Conservation (phyloP, 2,329 filamentous ascomycete genomes). For the Rhynchosporium agropyri region DNA sequence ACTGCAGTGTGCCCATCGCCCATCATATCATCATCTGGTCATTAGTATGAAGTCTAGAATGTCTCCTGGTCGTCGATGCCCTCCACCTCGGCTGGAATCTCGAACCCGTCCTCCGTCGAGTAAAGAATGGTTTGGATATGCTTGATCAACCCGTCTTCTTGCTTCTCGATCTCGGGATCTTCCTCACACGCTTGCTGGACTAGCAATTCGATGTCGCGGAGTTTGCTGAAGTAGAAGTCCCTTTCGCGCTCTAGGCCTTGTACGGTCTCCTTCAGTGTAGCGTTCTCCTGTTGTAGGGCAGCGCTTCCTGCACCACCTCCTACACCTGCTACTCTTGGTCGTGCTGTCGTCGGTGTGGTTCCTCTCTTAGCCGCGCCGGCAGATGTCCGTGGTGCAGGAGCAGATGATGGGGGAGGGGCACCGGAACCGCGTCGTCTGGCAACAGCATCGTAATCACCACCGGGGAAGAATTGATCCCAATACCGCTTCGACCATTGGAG, state of each 20-base stretch:
- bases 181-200: conserved; percentile 92
- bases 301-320: conserved; percentile 64
- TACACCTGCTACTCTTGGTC: conserved; percentile 48
- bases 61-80: conserved; percentile 78
- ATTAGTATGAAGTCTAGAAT: conserved; percentile 52
- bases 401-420: conserved; percentile 53
- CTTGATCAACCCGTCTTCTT: conserved; percentile 89
- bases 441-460: conserved; percentile 94
- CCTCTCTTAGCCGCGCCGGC: conserved; percentile 49
- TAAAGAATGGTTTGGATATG: conserved; percentile 96
- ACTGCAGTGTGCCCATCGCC: conserved; percentile 21
- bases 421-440: conserved; percentile 78
- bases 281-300: conserved; percentile 82
- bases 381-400: conserved; percentile 53
- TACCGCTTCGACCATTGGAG: conserved; percentile 95
- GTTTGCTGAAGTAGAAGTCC: conserved; percentile 99
- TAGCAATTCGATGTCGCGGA: conserved; percentile 93
- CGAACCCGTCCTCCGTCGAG: conserved; percentile 91
- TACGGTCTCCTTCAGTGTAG: conserved; percentile 92
- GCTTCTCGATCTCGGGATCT: conserved; percentile 90
- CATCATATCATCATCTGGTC: conserved; percentile 32
- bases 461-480: conserved; percentile 98
- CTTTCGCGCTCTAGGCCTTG: conserved; percentile 90
- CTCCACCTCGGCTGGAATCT: conserved; percentile 77
- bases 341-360: conserved; percentile 47